Evolutionary conservation across 2,329 filamentous ascomycete species (phyloP).

Genomic region (Neocucurbitaria cava): DNA sequence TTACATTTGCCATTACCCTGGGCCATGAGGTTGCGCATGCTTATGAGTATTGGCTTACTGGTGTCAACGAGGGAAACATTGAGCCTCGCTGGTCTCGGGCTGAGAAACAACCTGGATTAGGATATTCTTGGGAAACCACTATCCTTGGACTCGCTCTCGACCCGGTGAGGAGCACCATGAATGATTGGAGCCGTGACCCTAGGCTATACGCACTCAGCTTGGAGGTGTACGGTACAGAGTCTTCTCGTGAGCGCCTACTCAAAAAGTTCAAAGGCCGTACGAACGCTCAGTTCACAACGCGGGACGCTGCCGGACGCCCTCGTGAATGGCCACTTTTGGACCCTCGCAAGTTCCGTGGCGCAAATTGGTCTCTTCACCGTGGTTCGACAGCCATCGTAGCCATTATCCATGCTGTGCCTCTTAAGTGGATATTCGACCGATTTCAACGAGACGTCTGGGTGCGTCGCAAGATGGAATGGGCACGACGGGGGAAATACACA

Average conservation of each 20-base stretch:
- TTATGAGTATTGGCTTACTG: conserved; percentile 17
- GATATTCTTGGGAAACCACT: conserved; percentile 22
- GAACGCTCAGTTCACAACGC: conserved; percentile 1
- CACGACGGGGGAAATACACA: not conserved
- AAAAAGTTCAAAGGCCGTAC: not conserved
- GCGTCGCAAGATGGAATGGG: conserved; percentile 6
- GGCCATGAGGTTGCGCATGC: conserved; percentile 31
- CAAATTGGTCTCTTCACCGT: conserved; percentile 4
- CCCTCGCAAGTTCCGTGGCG: conserved; percentile 5
- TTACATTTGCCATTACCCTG: conserved; percentile 21
- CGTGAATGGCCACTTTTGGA: not conserved
- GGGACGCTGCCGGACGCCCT: not conserved
- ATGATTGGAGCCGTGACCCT: not conserved
- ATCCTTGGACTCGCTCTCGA: conserved; percentile 10
- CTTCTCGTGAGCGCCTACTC: not conserved
- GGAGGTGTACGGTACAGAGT: not conserved
- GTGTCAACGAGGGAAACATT: not conserved
- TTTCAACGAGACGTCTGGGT: conserved; percentile 21
- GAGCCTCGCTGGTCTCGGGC: conserved; percentile 20
- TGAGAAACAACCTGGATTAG: conserved; percentile 20
- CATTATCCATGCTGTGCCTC: conserved; percentile 16
- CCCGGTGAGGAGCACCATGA: not conserved
- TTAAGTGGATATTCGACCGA: conserved; percentile 24
- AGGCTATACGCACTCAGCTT: not conserved
- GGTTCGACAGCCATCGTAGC: conserved; percentile 6